Evolutionary conservation across 2,329 filamentous ascomycete species (phyloP).

Genomic region (Triangularia verruculosa): DNA sequence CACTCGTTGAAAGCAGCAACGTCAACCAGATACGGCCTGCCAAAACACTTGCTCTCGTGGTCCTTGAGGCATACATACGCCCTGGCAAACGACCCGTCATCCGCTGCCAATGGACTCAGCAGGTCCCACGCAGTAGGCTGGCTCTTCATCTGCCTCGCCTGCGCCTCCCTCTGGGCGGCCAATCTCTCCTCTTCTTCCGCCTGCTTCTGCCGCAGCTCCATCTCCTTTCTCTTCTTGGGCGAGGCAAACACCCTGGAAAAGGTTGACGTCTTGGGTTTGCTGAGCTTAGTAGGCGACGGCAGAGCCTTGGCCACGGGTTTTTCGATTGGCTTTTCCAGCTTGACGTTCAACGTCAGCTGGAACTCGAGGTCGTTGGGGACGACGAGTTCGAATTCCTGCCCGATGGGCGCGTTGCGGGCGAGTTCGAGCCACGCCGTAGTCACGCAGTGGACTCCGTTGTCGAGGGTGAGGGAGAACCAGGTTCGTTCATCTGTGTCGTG

Average conservation of each 20-base stretch:
- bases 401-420: constrained; percentile 87
- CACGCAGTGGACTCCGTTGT: constrained; percentile 96
- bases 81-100: constrained; percentile 90
- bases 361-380: constrained; percentile 98
- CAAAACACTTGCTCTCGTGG: constrained; percentile 84
- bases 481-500: constrained; percentile 69
- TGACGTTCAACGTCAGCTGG: constrained; percentile 93
- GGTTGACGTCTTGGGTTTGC: constrained; percentile 74
- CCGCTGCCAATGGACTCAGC: constrained; percentile 78
- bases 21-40: constrained; percentile 81
- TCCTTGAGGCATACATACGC: constrained; percentile 93
- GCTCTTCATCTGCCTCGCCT: constrained; percentile 58
- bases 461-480: constrained; percentile 94
- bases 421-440: constrained; percentile 95
- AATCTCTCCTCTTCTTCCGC: constrained; percentile 79
- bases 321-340: constrained; percentile 73
- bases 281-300: constrained; percentile 59
- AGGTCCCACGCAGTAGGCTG: constrained; percentile 80
- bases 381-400: constrained; percentile 96
- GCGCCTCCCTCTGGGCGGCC: constrained; percentile 61
- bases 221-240: constrained; percentile 94
- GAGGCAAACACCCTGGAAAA: constrained; percentile 92
- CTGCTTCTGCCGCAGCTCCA: constrained; percentile 78
- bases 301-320: constrained; percentile 45
- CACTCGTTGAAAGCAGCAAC: constrained; percentile 98